phyloP scores from a whole-genome alignment of 2,329 filamentous ascomycete genomes.

The Epichloe festucae region DNA sequence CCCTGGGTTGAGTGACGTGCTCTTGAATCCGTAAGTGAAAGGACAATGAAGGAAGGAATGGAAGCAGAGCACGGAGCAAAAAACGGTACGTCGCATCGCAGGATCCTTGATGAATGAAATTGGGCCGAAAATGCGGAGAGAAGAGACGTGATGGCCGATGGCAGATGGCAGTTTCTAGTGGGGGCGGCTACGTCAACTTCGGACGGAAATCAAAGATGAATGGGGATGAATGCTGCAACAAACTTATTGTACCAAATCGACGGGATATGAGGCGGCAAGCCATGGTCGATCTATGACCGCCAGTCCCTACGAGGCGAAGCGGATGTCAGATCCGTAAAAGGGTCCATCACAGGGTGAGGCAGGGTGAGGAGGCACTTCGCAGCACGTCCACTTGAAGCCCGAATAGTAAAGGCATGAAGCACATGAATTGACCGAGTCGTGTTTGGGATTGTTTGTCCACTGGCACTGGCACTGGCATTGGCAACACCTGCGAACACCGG shows the following conservation, averaged over 20 bases:
- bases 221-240: not conserved
- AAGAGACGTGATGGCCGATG: conserved; percentile 2
- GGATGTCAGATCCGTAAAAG: no score
- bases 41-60: not conserved
- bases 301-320: no score
- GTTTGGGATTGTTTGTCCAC: no score
- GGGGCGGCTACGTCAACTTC: not conserved
- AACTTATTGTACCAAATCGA: not conserved
- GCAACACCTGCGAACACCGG: no score
- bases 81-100: not conserved
- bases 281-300: no score
- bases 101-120: not conserved
- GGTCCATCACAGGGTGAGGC: no score
- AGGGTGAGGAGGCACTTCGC: no score
- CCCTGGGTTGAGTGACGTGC: no score
- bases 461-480: no score
- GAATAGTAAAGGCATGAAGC: no score
- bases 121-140: conserved; percentile 2
- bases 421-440: no score
- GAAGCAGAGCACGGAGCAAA: not conserved
- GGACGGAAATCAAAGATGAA: not conserved
- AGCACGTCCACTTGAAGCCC: no score
- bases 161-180: not conserved
- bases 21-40: not conserved
- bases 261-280: not conserved